phyloP scores from a whole-genome alignment of 1,284 basidiomycete genomes.

The Taiwanofungus camphoratus region DNA sequence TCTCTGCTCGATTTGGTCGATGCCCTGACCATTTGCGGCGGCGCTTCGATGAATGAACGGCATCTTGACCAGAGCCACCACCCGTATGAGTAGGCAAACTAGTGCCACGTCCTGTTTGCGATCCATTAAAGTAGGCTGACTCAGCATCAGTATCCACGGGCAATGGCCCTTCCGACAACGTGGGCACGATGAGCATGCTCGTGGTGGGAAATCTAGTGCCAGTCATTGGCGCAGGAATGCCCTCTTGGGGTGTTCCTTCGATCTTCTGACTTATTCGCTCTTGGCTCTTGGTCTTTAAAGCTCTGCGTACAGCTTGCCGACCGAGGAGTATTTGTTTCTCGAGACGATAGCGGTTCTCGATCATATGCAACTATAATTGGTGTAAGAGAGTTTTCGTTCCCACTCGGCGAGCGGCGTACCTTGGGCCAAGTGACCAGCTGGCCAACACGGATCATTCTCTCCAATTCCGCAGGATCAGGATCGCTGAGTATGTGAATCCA shows the following conservation, averaged over 20 bases:
- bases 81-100: conserved; percentile 4
- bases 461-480: conserved; percentile 74
- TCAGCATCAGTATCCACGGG: conserved; percentile 54
- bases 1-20: conserved; percentile 3
- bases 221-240: conserved; percentile 19
- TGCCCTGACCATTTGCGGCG: conserved; percentile 14
- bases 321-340: conserved; percentile 83
- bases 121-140: conserved; percentile 32
- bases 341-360: conserved; percentile 75
- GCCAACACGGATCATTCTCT: conserved; percentile 81
- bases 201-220: conserved; percentile 18
- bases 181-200: conserved; percentile 2
- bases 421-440: conserved; percentile 95
- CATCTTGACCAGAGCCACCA: conserved; percentile 7
- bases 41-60: conserved; percentile 11
- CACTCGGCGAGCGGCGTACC: conserved; percentile 38
- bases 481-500: conserved; percentile 84
- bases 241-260: conserved; percentile 17
- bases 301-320: conserved; percentile 64
- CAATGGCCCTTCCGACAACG: conserved; percentile 43
- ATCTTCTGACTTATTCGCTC: conserved; percentile 13
- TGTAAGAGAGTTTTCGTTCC: neutral
- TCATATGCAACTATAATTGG: conserved; percentile 73
- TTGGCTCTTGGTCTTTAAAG: conserved; percentile 31
- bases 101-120: conserved; percentile 2